A percentile compares a stretch with the other conserved stretches of the same genome.
Conservation (phyloP, 768 basidiomycete genomes). For the Fomitopsis serialis region DNA sequence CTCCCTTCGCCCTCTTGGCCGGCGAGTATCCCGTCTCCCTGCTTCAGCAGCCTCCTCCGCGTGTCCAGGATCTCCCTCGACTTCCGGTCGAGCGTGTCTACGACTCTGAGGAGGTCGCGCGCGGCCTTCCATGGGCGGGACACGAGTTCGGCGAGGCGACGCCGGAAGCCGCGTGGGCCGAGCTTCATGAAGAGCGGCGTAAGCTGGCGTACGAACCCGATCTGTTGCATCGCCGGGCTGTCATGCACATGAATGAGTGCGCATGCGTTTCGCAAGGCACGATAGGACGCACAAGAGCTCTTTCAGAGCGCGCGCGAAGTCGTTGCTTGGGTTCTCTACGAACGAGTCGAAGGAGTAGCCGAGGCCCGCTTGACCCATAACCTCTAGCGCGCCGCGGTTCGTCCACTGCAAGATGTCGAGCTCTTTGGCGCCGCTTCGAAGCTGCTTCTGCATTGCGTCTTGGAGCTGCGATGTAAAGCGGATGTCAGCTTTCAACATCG, state of each 20-base stretch:
- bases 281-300: conserved; percentile 23
- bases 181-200: background rate
- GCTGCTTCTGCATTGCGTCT: conserved; percentile 5
- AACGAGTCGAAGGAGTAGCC: conserved; percentile 34
- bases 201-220: background rate
- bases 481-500: background rate
- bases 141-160: conserved; percentile 11
- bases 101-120: background rate
- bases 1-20: conserved; percentile 32
- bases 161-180: background rate
- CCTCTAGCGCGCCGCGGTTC: conserved; percentile 22
- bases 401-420: conserved; percentile 23
- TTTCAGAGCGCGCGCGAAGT: conserved; percentile 7
- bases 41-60: conserved; percentile 30
- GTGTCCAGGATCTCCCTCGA: conserved; percentile 24
- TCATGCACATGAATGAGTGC: too few relatives aligned
- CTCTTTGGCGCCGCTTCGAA: conserved; percentile 3
- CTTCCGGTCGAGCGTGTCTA: background rate
- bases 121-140: conserved; percentile 5
- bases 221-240: background rate
- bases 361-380: conserved; percentile 46
- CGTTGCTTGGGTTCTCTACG: conserved; percentile 7
- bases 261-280: background rate
- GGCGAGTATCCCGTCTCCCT: conserved; percentile 28
- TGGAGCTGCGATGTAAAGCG: conserved; percentile 7